Conservation (phyloP, 140 eudicot genomes). For the Ambrosia hybrid region DNA sequence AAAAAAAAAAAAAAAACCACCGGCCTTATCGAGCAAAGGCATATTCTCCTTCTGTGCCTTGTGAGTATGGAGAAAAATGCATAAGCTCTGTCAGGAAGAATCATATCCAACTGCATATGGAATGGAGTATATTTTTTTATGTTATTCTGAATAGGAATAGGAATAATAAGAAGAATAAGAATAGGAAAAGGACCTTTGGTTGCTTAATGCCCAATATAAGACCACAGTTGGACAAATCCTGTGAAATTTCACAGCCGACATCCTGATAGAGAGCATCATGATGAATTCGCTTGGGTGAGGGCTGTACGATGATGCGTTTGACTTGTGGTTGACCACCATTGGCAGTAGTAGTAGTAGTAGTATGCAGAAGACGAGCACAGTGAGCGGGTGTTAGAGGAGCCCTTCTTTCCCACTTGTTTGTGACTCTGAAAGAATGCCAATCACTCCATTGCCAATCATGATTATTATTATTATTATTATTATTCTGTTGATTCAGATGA, state of each 20-base stretch:
- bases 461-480: not conserved
- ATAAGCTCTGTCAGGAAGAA: constrained; percentile 91
- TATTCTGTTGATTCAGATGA: too few species aligned
- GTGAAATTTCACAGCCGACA: constrained; percentile 94
- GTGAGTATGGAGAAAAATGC: constrained; percentile 99
- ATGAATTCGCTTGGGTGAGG: constrained; percentile 90
- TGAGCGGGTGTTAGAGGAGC: constrained; percentile 91
- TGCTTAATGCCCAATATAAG: constrained; percentile 94
- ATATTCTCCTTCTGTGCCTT: constrained; percentile 96
- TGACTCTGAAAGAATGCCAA: constrained; percentile 96
- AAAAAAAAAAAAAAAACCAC: too few species aligned
- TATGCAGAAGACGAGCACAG: constrained; percentile 87
- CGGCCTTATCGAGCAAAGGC: constrained; percentile 97
- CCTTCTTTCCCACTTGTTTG: constrained; percentile 99
- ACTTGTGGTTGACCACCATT: constrained; percentile 56
- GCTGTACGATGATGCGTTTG: constrained; percentile 76
- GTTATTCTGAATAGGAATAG: not conserved
- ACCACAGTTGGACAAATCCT: constrained; percentile 91
- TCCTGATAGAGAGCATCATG: constrained; percentile 94
- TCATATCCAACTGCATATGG: constrained; percentile 85
- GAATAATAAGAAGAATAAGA: not conserved
- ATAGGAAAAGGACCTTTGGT: constrained; percentile 59
- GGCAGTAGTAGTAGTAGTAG: constrained; percentile 33
- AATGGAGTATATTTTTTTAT: too few species aligned
- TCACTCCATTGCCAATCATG: constrained; percentile 89